Evolutionary conservation across 2,329 filamentous ascomycete genomes (phyloP).

Genomic region (Alternaria arborescens): DNA sequence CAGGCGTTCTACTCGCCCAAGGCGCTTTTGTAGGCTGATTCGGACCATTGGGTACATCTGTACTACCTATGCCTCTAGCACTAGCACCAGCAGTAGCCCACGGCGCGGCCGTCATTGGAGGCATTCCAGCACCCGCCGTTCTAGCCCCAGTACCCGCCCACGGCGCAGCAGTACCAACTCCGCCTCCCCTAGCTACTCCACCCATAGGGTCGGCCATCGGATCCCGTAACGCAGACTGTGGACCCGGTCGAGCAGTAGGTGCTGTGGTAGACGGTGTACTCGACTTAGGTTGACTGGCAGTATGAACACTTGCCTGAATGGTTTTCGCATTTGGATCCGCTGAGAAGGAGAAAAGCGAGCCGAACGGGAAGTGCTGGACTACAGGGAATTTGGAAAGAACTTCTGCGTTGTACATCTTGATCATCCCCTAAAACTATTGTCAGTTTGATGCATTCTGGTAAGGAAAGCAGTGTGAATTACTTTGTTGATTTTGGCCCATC

Average conservation of each 20-base stretch:
- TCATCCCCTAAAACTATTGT: constrained; percentile 74
- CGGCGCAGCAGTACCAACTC: constrained; percentile 32
- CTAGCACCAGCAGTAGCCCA: constrained; percentile 9
- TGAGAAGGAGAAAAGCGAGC: constrained; percentile 60
- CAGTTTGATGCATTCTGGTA: no score
- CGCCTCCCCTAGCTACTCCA: constrained; percentile 10
- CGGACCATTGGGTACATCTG: constrained; percentile 34
- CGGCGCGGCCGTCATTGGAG: constrained; percentile 4
- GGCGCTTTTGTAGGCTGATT: constrained; percentile 48
- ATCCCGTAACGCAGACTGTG: constrained; percentile 34
- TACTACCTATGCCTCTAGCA: not conserved
- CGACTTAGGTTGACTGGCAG: constrained; percentile 45
- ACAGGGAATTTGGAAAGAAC: constrained; percentile 97
- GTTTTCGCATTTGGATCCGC: constrained; percentile 52
- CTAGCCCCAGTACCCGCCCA: constrained; percentile 26
- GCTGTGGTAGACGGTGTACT: constrained; percentile 24
- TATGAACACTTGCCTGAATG: constrained; percentile 47
- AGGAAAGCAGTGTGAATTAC: constrained; percentile 20
- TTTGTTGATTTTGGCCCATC: constrained; percentile 98
- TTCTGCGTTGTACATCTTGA: constrained; percentile 99
- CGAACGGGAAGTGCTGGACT: constrained; percentile 83
- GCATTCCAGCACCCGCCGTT: constrained; percentile 19
- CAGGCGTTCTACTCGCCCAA: constrained; percentile 29
- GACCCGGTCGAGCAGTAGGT: constrained; percentile 27
- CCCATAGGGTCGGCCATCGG: constrained; percentile 32